A percentile compares a stretch with the other conserved stretches of the same genome.
These are phyloP conservation scores for Eruca vesicaria DNA, from an alignment of 441 rosid genomes.

Conservation along the genomic window DNA sequence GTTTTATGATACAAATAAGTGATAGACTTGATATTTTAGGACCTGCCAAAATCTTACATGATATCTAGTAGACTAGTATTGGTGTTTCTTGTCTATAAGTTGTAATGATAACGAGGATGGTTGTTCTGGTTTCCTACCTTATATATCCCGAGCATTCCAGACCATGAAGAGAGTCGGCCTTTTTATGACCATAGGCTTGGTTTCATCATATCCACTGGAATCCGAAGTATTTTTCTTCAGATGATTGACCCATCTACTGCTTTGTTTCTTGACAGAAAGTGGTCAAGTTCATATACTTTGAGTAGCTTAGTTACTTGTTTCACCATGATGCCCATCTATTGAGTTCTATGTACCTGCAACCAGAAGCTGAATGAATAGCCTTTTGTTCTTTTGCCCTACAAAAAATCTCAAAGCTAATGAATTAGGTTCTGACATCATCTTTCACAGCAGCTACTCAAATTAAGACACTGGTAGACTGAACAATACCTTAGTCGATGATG, in stretches of 20 bases:
- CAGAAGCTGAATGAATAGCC: conserved; percentile 31
- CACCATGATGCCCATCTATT: conserved; percentile 36
- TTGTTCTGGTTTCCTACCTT: conserved; percentile 17
- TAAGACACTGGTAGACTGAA: conserved; percentile 22
- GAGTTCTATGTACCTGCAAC: conserved; percentile 40
- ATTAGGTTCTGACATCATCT: neutral
- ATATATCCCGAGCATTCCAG: conserved; percentile 35
- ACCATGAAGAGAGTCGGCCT: conserved; percentile 21
- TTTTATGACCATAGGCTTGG: conserved; percentile 43
- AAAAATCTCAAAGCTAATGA: conserved; percentile 17
- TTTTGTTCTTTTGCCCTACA: conserved; percentile 40
- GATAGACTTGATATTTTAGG: no score
- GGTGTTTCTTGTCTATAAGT: conserved; percentile 34
- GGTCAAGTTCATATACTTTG: conserved; percentile 69
- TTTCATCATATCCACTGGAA: conserved; percentile 38
- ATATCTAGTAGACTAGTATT: neutral
- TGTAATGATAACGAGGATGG: no score
- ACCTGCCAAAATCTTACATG: no score
- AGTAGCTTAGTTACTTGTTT: conserved; percentile 69
- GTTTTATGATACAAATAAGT: no score
- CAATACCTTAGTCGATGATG: conserved; percentile 52
- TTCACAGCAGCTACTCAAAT: no score
- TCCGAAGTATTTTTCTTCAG: conserved; percentile 47
- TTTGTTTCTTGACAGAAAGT: conserved; percentile 48
- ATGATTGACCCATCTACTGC: conserved; percentile 86